A percentile compares a stretch with the other conserved stretches of the same genome.
These are phyloP conservation scores for Hypomontagnella monticulosa DNA, from an alignment of 495 filamentous ascomycete species.

Conservation along the genomic window DNA sequence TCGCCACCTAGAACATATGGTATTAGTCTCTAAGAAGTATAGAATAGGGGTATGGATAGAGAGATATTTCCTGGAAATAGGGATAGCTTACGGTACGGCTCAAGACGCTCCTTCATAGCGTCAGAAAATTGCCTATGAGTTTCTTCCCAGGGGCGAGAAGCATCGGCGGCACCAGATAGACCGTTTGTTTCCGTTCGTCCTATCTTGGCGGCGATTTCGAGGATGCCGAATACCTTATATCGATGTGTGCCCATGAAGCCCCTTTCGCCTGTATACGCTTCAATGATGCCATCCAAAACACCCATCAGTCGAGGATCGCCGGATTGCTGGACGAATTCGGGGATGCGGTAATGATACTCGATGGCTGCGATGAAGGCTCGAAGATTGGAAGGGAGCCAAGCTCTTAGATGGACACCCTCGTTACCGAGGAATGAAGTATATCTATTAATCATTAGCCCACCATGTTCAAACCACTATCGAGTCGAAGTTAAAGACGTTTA, in stretches of 20 bases:
- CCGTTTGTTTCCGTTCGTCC: conserved; percentile 63
- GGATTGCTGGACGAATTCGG: conserved; percentile 58
- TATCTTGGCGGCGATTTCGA: conserved; percentile 61
- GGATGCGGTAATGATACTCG: conserved; percentile 60
- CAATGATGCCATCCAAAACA: conserved; percentile 59
- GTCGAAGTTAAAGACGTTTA: no score
- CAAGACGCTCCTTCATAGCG: conserved; percentile 62
- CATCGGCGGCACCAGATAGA: conserved; percentile 53
- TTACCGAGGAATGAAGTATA: conserved; percentile 60
- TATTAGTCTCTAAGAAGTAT: conserved; percentile 2
- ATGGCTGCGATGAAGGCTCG: conserved; percentile 63
- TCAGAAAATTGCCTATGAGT: conserved; percentile 61
- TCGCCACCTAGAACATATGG: conserved; percentile 32
- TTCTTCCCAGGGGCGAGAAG: conserved; percentile 58
- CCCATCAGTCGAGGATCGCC: conserved; percentile 57
- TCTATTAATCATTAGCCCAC: conserved; percentile 16
- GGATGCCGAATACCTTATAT: conserved; percentile 64
- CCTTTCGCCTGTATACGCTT: conserved; percentile 59
- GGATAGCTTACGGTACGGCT: conserved; percentile 51
- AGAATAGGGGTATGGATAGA: neutral
- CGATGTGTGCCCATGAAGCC: conserved; percentile 64
- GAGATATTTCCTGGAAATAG: no score
- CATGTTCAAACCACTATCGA: neutral
- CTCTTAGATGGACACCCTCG: conserved; percentile 59
- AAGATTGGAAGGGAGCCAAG: conserved; percentile 60